Base-by-base conservation (phyloP, 768 basidiomycete genomes). In the Trametes cinnabarina region DNA sequence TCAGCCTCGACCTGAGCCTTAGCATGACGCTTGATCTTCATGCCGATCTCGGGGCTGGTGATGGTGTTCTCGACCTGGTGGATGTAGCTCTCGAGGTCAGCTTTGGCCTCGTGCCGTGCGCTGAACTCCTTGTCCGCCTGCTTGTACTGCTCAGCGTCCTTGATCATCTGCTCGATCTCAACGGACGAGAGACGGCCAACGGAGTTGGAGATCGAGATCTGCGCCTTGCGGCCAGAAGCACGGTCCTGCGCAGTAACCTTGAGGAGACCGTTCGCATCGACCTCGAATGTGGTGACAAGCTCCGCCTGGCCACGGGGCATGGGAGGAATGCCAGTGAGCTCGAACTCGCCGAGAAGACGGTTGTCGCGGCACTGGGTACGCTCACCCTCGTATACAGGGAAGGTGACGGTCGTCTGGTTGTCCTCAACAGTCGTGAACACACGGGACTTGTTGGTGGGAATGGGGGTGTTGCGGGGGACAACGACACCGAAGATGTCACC, bases 381-480 rank as follows among this genome's bases (percentile, higher is more conserved):
- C 79, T 99, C 97, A 72, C 97, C 97, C 83, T 99, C 97, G 78
- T 99, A 98, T 85, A 99, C 97, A 68, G 97, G 97, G 93, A 98
- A 99, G 64, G 96, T 98, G 79, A 99, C 97, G 61, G 92, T 96
- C 61, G 97, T 99, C 79, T 98, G 97, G 83, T 98, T 99, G 83
- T 99, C 97, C 85, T 99, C 97, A 63, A 99, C 97, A 53, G 97
- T 99, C 66, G 97, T 99, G 84, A 99, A 99, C 49, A 91, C 92
- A 71, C 97, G 84, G 37, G 94, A 95, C 81, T 98, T 99, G 87
- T 95, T 98, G 73, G 96, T 94, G 56, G 97, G 97, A 75, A 99
- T 98, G 68, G 96, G 94, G 64, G 97, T 98, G 83, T 99, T 99
- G 68, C 97, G 91, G 71, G 96, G 96, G 68, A 99, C 94, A 70